Percentiles rank a stretch among this genome's conserved stretches.
These are phyloP conservation scores for cucumber (Cucumis sativus) DNA, from an alignment of 306 rosid species.

Conservation along the genomic window Cucumber_9930_V3 NC_026660.2:23836001-23836500, in stretches of 20 bases:
- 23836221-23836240: conserved; percentile 78
- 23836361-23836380: not conserved
- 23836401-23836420: not conserved
- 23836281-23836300: not conserved
- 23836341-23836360: not conserved
- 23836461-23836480: too few relatives aligned
- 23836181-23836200: conserved; percentile 94
- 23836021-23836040: conserved; percentile 90
- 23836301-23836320: too few relatives aligned
- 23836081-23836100: not conserved
- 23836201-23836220: conserved; percentile 90
- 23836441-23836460: too few relatives aligned
- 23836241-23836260: conserved; percentile 28
- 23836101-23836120: not conserved
- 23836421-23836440: too few relatives aligned
- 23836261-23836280: not conserved
- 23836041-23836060: conserved; percentile 95
- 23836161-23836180: conserved; percentile 32
- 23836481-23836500: too few relatives aligned
- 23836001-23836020: conserved; percentile 67
- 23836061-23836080: conserved; percentile 40
- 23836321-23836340: not conserved
- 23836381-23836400: not conserved
- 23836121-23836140: not conserved
- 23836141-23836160: not conserved